phyloP scores from a whole-genome alignment of 2,329 filamentous ascomycete species.

The Sporothrix curviconia region DNA sequence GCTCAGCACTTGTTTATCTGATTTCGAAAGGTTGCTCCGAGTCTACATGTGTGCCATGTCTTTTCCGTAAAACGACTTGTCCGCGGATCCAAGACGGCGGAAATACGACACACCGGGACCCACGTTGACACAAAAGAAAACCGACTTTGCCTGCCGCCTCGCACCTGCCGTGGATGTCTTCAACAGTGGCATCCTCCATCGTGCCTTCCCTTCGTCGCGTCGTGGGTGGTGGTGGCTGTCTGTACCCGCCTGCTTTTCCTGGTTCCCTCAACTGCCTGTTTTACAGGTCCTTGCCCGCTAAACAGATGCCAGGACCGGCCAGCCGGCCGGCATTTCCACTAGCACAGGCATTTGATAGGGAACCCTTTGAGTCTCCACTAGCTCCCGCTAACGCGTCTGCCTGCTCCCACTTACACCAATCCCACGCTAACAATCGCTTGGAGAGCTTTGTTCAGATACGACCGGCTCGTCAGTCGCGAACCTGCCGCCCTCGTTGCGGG shows the following conservation, averaged over 20 bases:
- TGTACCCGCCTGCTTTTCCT: not conserved
- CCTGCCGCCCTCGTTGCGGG: no score
- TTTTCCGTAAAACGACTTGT: not conserved
- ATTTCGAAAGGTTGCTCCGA: not conserved
- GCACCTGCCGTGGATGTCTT: not conserved
- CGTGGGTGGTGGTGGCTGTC: not conserved
- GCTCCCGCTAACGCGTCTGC: not conserved
- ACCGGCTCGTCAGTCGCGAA: no score
- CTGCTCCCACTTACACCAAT: not conserved
- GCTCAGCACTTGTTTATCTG: not conserved
- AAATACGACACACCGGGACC: not conserved
- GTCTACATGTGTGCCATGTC: not conserved
- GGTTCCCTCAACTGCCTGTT: not conserved
- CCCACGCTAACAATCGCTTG: not conserved
- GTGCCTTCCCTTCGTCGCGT: not conserved
- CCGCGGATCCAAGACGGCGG: not conserved
- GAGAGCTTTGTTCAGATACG: no score
- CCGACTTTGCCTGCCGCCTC: not conserved
- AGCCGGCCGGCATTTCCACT: slow-evolving; percentile 3
- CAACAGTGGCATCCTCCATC: not conserved
- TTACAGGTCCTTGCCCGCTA: not conserved
- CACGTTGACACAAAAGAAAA: not conserved
- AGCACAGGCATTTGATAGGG: not conserved
- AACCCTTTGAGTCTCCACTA: not conserved
- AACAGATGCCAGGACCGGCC: not conserved